Base-by-base conservation (phyloP, 768 basidiomycete species). In the Omphalotus guepiniiformis region DNA sequence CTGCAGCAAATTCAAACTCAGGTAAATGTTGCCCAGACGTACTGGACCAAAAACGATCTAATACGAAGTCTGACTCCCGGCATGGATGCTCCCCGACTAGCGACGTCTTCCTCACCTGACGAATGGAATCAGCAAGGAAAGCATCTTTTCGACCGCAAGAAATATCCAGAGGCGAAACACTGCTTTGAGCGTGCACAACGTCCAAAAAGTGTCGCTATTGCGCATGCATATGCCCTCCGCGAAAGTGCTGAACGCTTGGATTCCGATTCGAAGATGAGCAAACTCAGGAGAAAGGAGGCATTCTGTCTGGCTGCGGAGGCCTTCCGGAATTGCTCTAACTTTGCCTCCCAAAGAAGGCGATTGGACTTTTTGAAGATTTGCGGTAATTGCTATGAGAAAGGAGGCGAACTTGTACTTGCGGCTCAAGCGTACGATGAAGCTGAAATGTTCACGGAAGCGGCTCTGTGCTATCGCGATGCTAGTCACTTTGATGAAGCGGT, bases 401-500 rank as follows among this genome's bases (percentile, higher is more conserved):
- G 63, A 1, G 66, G 62, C 13, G 65, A 78, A 1, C 50, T 69
- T 38, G 52, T 55, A 2, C 63, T 56, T 35, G 84, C 81, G 2
- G 82, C 76, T 0, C 45, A 66, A 5, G 65, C 60, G 4, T 82
- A 74, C 53, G 44, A 66, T 4, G 49, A 62, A 0, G 77, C 73
- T 2, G 55, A 64, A 22, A 69, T 76, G 38, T 82, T 68, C 47
- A 64, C 66, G 3, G 51, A 60, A 2, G 72, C 77, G 1, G 76
- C 75, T 1, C 62, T 65, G 47, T 61, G 68, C n/a, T 84, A 72
- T 48, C 68, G 76, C n/a, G 71, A 76, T 46, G 63, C 64, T 1
- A 74, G 72, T 1, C 57, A 57, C 27, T 82, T 84, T 40, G 77
- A 79, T 37, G 70, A 82, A 37, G 81, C 81, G 0, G 63, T 80